Percentiles rank a stretch among this genome's conserved stretches.
Conservation (phyloP, 768 basidiomycete genomes). For the Mycena filopes region DNA sequence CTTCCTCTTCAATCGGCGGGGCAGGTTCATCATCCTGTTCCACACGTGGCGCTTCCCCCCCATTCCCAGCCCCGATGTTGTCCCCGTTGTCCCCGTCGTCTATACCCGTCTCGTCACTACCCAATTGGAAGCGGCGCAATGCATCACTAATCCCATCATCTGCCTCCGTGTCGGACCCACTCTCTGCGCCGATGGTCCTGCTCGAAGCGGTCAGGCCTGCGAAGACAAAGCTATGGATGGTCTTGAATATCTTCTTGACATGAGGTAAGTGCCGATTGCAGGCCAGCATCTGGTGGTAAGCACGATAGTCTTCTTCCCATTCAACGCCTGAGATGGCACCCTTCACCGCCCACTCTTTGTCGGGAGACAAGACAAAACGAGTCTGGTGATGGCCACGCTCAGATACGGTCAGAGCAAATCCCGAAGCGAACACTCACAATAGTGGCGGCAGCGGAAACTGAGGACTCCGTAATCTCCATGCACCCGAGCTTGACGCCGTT, state of each 20-base stretch:
- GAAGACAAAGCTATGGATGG: too few species aligned
- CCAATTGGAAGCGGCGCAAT: too few species aligned
- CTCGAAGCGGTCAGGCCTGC: too few species aligned
- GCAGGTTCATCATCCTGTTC: too few species aligned
- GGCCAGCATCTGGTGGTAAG: slow-evolving; percentile 3
- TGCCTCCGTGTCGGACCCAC: too few species aligned
- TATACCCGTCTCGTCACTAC: too few species aligned
- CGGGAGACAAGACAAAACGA: slow-evolving; percentile 3
- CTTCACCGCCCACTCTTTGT: not conserved
- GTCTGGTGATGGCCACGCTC: not conserved
- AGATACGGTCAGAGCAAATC: not conserved
- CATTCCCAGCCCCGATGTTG: too few species aligned
- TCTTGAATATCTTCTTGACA: slow-evolving; percentile 6
- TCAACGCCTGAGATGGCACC: not conserved
- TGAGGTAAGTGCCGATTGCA: not conserved
- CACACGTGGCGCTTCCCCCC: too few species aligned
- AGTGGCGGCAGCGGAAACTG: not conserved
- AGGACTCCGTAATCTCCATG: not conserved
- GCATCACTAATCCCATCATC: too few species aligned
- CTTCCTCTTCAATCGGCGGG: too few species aligned
- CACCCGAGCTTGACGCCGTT: not conserved
- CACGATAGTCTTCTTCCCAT: slow-evolving; percentile 1
- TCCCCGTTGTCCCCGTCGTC: too few species aligned
- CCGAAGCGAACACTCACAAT: not conserved
- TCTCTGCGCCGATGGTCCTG: too few species aligned